Conservation (phyloP, 768 basidiomycete genomes). For the Pleurotus eryngii region DNA sequence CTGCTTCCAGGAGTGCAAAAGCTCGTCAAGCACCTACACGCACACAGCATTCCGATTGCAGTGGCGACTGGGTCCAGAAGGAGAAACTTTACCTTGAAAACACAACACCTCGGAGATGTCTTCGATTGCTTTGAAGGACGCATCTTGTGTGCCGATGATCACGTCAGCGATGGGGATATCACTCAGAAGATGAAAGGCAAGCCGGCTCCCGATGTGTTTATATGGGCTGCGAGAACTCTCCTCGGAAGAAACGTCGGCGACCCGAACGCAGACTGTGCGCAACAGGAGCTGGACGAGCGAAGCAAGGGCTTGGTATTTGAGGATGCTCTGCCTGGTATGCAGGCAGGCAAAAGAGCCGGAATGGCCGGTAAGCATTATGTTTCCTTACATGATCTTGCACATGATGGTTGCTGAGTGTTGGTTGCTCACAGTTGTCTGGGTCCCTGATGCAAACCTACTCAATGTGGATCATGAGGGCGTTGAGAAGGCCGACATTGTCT, state of each 20-base stretch:
- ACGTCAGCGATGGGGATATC: slow-evolving; percentile 14
- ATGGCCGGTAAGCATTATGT: slow-evolving; percentile 64
- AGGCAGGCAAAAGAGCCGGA: slow-evolving; percentile 79
- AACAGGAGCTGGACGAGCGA: slow-evolving; percentile 44
- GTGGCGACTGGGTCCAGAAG: slow-evolving; percentile 76
- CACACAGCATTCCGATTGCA: slow-evolving; percentile 70
- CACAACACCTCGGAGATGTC: slow-evolving; percentile 52
- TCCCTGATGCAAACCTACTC: slow-evolving; percentile 72
- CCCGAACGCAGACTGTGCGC: slow-evolving; percentile 27
- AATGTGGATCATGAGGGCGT: slow-evolving; percentile 41
- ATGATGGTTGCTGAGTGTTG: no score
- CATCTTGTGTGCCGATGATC: slow-evolving; percentile 73
- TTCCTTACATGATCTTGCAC: no score
- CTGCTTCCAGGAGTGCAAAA: slow-evolving; percentile 72
- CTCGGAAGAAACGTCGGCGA: slow-evolving; percentile 57
- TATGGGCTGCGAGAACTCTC: slow-evolving; percentile 62
- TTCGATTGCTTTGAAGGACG: slow-evolving; percentile 62
- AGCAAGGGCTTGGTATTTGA: slow-evolving; percentile 76
- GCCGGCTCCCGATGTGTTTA: slow-evolving; percentile 79
- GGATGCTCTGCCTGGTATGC: slow-evolving; percentile 73
- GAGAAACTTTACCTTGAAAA: slow-evolving; percentile 67
- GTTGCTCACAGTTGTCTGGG: slow-evolving; percentile 66
- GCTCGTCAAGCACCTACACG: slow-evolving; percentile 68
- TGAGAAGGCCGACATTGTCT: slow-evolving; percentile 56
- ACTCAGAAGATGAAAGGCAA: slow-evolving; percentile 58